A percentile compares a stretch with the other conserved stretches of the same genome.
These are phyloP conservation scores for Hyphopichia burtonii DNA, from an alignment of 1,139 yeast genomes.

Conservation along the genomic window DNA sequence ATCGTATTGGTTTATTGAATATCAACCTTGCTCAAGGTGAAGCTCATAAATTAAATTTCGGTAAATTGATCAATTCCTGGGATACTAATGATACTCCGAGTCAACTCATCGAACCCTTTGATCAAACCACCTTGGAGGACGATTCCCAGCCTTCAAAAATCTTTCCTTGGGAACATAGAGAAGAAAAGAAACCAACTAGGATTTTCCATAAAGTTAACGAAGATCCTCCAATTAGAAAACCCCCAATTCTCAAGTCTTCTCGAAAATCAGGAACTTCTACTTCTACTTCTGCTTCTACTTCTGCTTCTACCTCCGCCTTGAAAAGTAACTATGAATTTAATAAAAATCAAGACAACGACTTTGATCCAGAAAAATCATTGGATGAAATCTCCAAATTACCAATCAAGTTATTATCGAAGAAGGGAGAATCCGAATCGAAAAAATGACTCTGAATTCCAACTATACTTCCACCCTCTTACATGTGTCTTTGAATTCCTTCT, in stretches of 20 bases:
- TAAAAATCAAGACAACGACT: slow-evolving; percentile 5
- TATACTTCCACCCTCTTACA: neutral
- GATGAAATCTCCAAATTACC: slow-evolving; percentile 26
- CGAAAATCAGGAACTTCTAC: neutral
- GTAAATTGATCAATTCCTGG: slow-evolving; percentile 28
- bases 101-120: neutral
- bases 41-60: slow-evolving; percentile 32
- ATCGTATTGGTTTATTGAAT: slow-evolving; percentile 13
- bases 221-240: neutral
- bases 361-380: slow-evolving; percentile 25
- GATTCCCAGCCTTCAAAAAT: slow-evolving; percentile 25
- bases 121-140: neutral
- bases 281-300: neutral
- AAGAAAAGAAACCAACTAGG: slow-evolving; percentile 20
- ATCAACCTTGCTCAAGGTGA: slow-evolving; percentile 25
- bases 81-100: slow-evolving; percentile 13
- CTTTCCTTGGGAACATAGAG: slow-evolving; percentile 47
- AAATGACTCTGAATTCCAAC: neutral
- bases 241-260: neutral
- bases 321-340: slow-evolving; percentile 3
- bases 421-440: slow-evolving; percentile 6
- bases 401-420: slow-evolving; percentile 19
- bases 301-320: slow-evolving; percentile 3
- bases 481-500: too few relatives aligned
- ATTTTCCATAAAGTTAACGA: slow-evolving; percentile 8